Base-by-base conservation (phyloP, 352 stramenopile genomes). In the Pythium brassicae region DNA sequence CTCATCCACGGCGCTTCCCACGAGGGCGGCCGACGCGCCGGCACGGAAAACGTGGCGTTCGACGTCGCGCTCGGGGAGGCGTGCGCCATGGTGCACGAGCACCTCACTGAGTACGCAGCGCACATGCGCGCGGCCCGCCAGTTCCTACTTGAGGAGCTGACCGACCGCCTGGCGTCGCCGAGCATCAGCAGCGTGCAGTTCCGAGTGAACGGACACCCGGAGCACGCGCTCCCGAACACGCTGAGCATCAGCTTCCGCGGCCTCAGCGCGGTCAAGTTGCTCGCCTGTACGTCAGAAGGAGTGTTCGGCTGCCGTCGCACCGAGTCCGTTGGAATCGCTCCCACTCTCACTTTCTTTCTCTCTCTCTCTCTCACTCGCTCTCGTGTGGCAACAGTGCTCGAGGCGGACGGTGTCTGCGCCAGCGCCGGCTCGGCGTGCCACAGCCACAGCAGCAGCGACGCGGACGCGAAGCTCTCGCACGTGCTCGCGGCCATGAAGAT, bases 1-100 rank as follows among this genome's bases (percentile, higher is more conserved):
- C 70, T 98, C 14, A 86, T 98, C 53, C 93, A 97, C 64, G 95
- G 95, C 12, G 92, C 86, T 2, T 79, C 75, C 1, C 96, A 98
- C 68, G 97, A 99, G 66, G 72, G 83, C 45, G 95, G 95, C 44
- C 76, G 71, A 52, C 80, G 96, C 19, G 94, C 87, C n/a, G 97
- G 97, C 9, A 99, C 97, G 0, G 96, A 99, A 67, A 98, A 98
- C 76, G 94, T 99, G 4, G 82, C 96, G 11, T 94, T 97, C 44
- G 92, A 97, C 56, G 94, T 94, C 26, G 96, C 85, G 12, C 80
- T 99, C 5, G 97, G 96, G 32, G 79, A 81, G 53, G 96, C 96
- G 5, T 88, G 74, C 49, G 76, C 46, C 11, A 57, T 91, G 15
- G 69, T 86, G 26, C 63, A 92, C 65, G 72, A 89, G 63, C 54